Base-by-base conservation (phyloP, 2,329 filamentous ascomycete genomes). In the Colletotrichum coccodes region DNA sequence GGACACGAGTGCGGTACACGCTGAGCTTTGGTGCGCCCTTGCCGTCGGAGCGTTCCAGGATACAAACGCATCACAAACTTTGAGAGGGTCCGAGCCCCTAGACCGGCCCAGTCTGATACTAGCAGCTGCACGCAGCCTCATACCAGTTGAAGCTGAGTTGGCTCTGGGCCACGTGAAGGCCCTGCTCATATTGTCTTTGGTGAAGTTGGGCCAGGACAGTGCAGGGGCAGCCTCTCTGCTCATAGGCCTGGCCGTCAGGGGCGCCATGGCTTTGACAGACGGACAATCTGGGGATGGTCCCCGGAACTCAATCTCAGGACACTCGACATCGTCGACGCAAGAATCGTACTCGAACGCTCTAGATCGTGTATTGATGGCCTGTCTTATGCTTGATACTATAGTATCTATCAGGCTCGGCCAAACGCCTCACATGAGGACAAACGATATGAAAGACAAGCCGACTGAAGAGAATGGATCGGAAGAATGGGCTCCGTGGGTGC, bases 401-500 rank as follows among this genome's bases (percentile, higher is more conserved):
- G 76, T 90, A 16, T 85, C 87, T 9, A 76, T 86, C 21, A 81
- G 85, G 9, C 79, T 89, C 4, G 79, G 83, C n/a, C 82, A 82
- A 38, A 78, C 81, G 11, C 82, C 86, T 2, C 85, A 87, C 74
- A 81, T 91, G 63, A 75, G 78, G 11, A 80, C 82, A 16, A 85
- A 88, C 59, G 76, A 88, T 30, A 77, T 81, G n/a, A 76, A 78
- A 42, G 75, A 77, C 58, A 67, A 84, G 34, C 84, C 85, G 3
- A 80, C 92, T 3, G 83, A 88, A 30, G 90, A 92, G 76, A 89
- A 92, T 72, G 90, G 90, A 1, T 79, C 91, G 23, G 92, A 94
- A 74, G 91, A 94, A 79, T 94, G 91, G 91, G 89, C 92, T 71
- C 89, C 90, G 1, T 94, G 92, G 92, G 83, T 84, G 21, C 87